These are phyloP conservation scores for Chionographis japonica DNA, from an alignment of 106 monocot genomes.

Conservation along the genomic window DNA sequence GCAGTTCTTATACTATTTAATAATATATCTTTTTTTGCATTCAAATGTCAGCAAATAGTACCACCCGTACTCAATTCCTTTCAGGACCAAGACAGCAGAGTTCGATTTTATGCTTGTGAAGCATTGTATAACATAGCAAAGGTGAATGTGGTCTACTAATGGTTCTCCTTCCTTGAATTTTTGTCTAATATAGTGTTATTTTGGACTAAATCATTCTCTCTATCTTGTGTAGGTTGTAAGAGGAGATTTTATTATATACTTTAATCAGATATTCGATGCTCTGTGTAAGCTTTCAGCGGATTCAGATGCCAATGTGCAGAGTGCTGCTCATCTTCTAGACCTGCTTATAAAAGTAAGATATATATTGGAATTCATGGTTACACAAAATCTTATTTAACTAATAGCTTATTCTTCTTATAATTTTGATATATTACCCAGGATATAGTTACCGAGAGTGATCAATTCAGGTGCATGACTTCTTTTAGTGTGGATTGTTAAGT, in stretches of 20 bases:
- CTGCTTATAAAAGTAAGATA: slow-evolving; percentile 80
- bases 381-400: neutral
- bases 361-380: neutral
- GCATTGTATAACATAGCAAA: slow-evolving; percentile 99
- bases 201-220: neutral
- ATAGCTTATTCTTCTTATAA: slow-evolving; percentile 5
- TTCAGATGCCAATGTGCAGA: slow-evolving; percentile 85
- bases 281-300: slow-evolving; percentile 98
- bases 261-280: slow-evolving; percentile 99
- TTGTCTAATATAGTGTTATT: neutral
- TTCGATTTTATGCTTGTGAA: slow-evolving; percentile 99
- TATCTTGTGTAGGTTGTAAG: slow-evolving; percentile 71
- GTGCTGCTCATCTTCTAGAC: slow-evolving; percentile 98
- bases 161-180: neutral
- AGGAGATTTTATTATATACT: slow-evolving; percentile 94
- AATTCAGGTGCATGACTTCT: slow-evolving; percentile 66
- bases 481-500: slow-evolving; percentile 4
- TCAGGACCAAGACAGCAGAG: slow-evolving; percentile 89
- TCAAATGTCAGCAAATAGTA: slow-evolving; percentile 70
- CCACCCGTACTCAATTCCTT: slow-evolving; percentile 88
- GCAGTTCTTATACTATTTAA: neutral
- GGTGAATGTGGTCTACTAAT: slow-evolving; percentile 28
- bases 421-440: slow-evolving; percentile 46
- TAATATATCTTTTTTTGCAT: neutral
- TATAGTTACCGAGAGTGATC: slow-evolving; percentile 97